Evolutionary conservation across 305 asterid genomes (phyloP), one percentile per base, ranked within the genome.

Genomic region (Plantago rigida): DNA sequence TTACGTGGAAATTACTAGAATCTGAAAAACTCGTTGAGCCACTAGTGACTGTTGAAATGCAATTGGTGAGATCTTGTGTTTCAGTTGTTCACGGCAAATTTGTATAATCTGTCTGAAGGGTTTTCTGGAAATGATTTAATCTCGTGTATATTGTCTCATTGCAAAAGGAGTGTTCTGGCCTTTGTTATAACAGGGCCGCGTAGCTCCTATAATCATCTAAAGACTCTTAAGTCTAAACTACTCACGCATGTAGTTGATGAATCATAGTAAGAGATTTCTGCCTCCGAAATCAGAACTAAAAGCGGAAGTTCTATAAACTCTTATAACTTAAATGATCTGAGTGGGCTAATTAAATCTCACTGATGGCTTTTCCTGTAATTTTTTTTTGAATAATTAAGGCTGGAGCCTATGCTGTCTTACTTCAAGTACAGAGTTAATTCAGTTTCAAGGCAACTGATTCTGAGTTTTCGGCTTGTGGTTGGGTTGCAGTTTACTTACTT

Each of bases 21-120:
- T 81, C 99, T 65, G 97, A 92, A 75, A 81, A 77, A 62, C 89
- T 92, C 60, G 70, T 75, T 62, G 94, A 81, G 69, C 83, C 87
- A 70, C 86, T 92, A 60, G 60, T 79, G 75, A 71, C 81, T 65
- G 72, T 82, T 69, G 99, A 92, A 80, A 77, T 75, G 72, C 96
- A 78, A 65, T 53, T 89, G 96, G 99, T 92, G 73, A 83, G 95
- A 31, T 62, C 51, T 61, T 62, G 59, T 64, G 49, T 56, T 60
- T 68, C 69, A 42, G 48, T 45, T 65, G 44, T 57, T 19, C 26
- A 45, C 54, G 54, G 15, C 51, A 48, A 47, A 50, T 50, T 39
- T 28, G 39, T 31, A 47, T 39, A 22, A 48, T 69, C 49, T 63
- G 45, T 29, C 49, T 54, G 56, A 53, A 46, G 41, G 34, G 31